Percentiles rank a stretch among this genome's conserved stretches.
phyloP scores from a whole-genome alignment of 2,329 filamentous ascomycete species.

The Coleophoma eucalyptorum region DNA sequence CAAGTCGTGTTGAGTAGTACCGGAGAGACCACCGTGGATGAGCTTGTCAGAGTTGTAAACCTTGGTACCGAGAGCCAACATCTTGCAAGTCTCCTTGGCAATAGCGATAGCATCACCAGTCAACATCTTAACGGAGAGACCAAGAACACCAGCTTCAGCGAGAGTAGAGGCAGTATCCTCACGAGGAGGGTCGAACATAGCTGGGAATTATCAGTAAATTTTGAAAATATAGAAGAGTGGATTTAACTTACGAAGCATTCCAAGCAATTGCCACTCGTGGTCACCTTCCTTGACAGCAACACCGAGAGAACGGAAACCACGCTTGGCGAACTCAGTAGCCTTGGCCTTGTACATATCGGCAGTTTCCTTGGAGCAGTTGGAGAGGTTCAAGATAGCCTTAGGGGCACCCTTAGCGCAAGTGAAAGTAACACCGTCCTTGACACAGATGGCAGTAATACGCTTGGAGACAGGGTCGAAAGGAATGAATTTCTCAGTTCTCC shows the following conservation, averaged over 20 bases:
- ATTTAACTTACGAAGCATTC: constrained; percentile 51
- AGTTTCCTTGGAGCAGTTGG: constrained; percentile 62
- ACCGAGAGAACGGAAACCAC: constrained; percentile 78
- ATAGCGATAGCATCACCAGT: constrained; percentile 79
- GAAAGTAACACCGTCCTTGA: constrained; percentile 66
- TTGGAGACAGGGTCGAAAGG: constrained; percentile 78
- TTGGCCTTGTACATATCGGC: constrained; percentile 67
- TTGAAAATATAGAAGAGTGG: neutral
- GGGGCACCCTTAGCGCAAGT: constrained; percentile 75
- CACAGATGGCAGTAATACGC: constrained; percentile 69
- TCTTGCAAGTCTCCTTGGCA: constrained; percentile 79
- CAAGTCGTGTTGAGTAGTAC: constrained; percentile 71
- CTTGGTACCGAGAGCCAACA: constrained; percentile 75
- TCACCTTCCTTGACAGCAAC: constrained; percentile 76
- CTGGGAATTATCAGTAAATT: neutral
- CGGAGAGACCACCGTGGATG: constrained; percentile 71
- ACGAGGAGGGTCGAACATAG: constrained; percentile 78
- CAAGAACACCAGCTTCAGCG: constrained; percentile 70
- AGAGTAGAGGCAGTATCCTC: constrained; percentile 78
- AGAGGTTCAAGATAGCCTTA: constrained; percentile 68
- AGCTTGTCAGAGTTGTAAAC: constrained; percentile 78
- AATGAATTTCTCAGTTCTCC: constrained; percentile 74
- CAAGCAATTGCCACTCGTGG: constrained; percentile 66
- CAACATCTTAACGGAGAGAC: constrained; percentile 77
- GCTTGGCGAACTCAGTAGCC: constrained; percentile 70